Percentiles rank a stretch among this genome's conserved stretches.
Conservation (phyloP, 176 grass and related monocot genomes). For the Aegilops sharonensis region DNA sequence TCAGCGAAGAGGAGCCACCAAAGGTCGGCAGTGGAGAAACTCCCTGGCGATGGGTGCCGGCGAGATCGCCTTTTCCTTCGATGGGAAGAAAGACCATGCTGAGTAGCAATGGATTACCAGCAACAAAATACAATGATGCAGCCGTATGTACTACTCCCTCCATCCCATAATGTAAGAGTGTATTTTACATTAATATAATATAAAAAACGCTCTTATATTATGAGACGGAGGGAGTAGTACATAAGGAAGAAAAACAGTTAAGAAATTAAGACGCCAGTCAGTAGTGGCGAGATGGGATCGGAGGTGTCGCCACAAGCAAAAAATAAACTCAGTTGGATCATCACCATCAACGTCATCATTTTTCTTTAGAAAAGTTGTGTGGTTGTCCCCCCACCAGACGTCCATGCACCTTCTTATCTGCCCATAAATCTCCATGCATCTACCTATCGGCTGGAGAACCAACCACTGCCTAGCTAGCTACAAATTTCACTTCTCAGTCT, state of each 20-base stretch:
- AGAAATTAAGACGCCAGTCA: neutral
- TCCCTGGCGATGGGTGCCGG: too few species aligned
- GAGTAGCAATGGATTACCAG: too few species aligned
- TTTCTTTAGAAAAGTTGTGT: neutral
- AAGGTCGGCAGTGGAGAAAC: too few species aligned
- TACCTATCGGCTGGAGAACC: neutral
- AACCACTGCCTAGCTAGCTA: neutral
- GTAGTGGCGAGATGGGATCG: neutral
- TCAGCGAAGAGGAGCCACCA: fast-evolving
- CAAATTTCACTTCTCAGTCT: neutral
- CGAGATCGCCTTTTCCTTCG: too few species aligned
- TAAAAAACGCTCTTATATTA: too few species aligned
- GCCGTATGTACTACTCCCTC: too few species aligned
- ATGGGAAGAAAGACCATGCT: too few species aligned
- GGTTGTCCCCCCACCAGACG: neutral
- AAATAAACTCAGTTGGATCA: conserved; percentile 2
- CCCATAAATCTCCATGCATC: neutral
- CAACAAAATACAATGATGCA: too few species aligned
- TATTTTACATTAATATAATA: too few species aligned
- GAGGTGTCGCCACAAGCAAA: neutral
- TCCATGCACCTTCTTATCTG: neutral
- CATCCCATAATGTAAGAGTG: too few species aligned
- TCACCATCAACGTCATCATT: neutral
- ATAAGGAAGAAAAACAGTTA: neutral
- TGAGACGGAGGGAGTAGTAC: too few species aligned